phyloP scores from a whole-genome alignment of 2,329 filamentous ascomycete species.

The Chrysosphaeria jannelii region DNA sequence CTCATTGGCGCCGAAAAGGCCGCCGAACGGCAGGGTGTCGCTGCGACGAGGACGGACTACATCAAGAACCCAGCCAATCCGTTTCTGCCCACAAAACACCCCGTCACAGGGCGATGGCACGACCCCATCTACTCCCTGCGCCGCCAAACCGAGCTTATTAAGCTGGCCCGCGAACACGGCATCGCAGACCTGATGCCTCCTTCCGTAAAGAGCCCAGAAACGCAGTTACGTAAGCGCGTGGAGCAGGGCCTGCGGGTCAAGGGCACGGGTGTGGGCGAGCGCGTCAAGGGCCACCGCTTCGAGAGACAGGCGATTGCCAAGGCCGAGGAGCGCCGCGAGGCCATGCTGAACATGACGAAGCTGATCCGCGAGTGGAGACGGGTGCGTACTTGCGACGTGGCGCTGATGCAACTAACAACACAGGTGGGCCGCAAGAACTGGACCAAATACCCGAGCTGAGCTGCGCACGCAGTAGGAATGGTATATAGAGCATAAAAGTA shows the following conservation, averaged over 20 bases:
- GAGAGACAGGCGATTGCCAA: constrained; percentile 59
- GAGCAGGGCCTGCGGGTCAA: constrained; percentile 62
- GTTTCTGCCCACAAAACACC: constrained; percentile 54
- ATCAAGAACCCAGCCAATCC: constrained; percentile 37
- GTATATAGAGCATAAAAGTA: too few relatives aligned
- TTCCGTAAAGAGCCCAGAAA: constrained; percentile 44
- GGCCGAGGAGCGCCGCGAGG: constrained; percentile 66
- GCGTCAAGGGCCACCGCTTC: constrained; percentile 83
- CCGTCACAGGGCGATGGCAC: constrained; percentile 53
- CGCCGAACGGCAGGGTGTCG: constrained; percentile 10
- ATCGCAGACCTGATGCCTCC: constrained; percentile 56
- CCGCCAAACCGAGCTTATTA: constrained; percentile 71
- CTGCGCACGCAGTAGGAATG: too few relatives aligned
- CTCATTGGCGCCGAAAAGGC: constrained; percentile 22
- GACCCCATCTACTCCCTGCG: constrained; percentile 58
- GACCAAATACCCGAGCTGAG: constrained; percentile 26
- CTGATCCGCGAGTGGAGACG: constrained; percentile 84
- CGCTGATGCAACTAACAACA: background rate
- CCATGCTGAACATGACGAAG: constrained; percentile 83
- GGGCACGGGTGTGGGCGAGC: constrained; percentile 76
- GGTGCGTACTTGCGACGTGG: constrained; percentile 22
- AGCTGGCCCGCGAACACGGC: constrained; percentile 49
- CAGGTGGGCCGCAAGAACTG: constrained; percentile 24
- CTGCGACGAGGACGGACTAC: constrained; percentile 16
- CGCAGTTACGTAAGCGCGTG: constrained; percentile 37